Base-by-base conservation (phyloP, 305 asterid genomes). In the Fraxinus nigra region DNA sequence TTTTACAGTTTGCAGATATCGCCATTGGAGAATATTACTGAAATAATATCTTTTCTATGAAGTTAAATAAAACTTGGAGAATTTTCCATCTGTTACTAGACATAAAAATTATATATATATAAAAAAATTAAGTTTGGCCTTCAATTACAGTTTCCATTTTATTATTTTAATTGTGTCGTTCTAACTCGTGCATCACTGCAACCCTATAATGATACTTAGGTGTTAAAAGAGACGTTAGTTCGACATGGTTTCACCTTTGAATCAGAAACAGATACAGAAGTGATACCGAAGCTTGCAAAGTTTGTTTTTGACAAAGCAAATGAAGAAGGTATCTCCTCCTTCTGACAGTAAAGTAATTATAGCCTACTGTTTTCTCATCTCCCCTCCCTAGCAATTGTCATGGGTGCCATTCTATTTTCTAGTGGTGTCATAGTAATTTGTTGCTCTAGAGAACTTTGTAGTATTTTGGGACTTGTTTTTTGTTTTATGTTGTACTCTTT, bases 211-310 rank as follows among this genome's bases (percentile, higher is more conserved):
- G 80, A 56, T 72, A 75, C 35, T 84, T 83, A 95, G 99, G 99
- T 91, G 80, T 82, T 95, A 83, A 95, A 94, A 87, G 91, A 92
- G 92, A 88, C 97, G 35, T 92, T 95, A 77, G 88, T 94, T 81
- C 95, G 97, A 63, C 99, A 94, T 91, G 98, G 97, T 79, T 95
- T 94, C 87, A 90, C 89, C 81, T 95, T 95, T 87, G 97, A 91
- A 83, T 95, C 99, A 56, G 99, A 95, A 61, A 95, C 99, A 67
- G 99, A 95, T 82, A 95, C 99, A 5, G 98, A 95, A 90, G 98
- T 95, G 83, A 95, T 95, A 86, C 98, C 99, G 7, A 95, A 95
- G 95, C 99, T 95, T 79, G 98, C 99, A 76, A 94, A 95, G 82
- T 94, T 89, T 85, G 91, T 95, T 43, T 95, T 89, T 84, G 98